These are phyloP conservation scores for Eleusine coracana DNA, from an alignment of 176 grass and related monocot genomes.

Conservation along the genomic window DNA sequence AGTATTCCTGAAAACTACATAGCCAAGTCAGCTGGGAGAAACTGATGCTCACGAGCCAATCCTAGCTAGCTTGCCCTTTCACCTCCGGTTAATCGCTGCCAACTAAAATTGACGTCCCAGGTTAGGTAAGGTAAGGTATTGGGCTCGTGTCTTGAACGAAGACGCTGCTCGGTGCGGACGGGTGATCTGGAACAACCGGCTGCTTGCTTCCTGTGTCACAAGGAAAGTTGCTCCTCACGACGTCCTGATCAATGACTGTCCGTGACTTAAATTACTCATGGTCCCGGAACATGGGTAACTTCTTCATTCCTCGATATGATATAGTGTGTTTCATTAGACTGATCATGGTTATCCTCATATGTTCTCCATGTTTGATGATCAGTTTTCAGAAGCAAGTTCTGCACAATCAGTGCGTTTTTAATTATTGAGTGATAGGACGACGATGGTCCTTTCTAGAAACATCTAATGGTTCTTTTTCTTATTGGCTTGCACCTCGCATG, in stretches of 20 bases:
- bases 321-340: neutral
- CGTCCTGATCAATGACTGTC: neutral
- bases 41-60: neutral
- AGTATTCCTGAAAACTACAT: neutral
- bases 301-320: neutral
- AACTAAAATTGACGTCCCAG: no score
- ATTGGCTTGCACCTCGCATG: neutral
- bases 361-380: neutral
- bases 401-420: no score
- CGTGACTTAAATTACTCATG: neutral
- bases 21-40: neutral
- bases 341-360: neutral
- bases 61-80: neutral
- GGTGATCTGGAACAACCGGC: neutral
- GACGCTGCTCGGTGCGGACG: neutral
- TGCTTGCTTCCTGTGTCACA: neutral
- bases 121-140: no score
- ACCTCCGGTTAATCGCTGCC: neutral
- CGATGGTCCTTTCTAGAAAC: no score
- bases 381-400: neutral
- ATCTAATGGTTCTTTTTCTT: constrained; percentile 13
- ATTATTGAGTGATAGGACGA: no score
- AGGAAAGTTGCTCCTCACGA: neutral
- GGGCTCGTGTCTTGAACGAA: neutral
- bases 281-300: neutral